Evolutionary conservation across 2,329 filamentous ascomycete species (phyloP).

Genomic region (Penicillium hordei): DNA sequence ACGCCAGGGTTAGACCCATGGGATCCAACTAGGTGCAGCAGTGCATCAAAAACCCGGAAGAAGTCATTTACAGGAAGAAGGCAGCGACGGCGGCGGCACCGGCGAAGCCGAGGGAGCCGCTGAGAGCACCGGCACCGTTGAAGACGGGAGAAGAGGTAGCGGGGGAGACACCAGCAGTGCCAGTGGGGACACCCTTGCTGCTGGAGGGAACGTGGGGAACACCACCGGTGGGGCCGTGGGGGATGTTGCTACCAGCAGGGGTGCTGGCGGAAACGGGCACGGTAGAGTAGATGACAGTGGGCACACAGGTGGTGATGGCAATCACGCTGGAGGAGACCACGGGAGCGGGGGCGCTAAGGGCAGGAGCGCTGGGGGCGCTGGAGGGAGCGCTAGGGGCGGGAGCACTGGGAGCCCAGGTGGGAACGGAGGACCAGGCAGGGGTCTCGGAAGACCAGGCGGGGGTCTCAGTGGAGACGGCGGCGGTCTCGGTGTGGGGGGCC

Average conservation of each 20-base stretch:
- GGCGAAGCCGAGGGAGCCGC: constrained; percentile 32
- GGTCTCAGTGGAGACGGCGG: constrained; percentile 11
- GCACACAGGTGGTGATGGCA: constrained; percentile 31
- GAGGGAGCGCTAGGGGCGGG: constrained; percentile 10
- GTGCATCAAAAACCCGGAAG: constrained; percentile 15
- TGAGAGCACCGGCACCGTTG: constrained; percentile 32
- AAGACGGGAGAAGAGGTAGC: constrained; percentile 22
- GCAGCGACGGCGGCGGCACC: constrained; percentile 32
- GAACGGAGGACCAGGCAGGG: constrained; percentile 14
- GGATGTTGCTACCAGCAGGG: constrained; percentile 16
- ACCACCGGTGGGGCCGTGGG: constrained; percentile 21
- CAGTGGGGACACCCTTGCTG: constrained; percentile 10
- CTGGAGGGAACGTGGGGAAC: constrained; percentile 22
- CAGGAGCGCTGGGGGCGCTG: constrained; percentile 5
- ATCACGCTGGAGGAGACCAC: constrained; percentile 16
- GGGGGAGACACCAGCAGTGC: constrained; percentile 6
- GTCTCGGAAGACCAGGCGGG: constrained; percentile 10
- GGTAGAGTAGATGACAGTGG: constrained; percentile 32
- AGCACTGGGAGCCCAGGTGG: constrained; percentile 11
- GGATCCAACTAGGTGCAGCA: constrained; percentile 8
- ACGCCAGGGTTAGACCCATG: neutral
- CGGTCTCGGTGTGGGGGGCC: constrained; percentile 10
- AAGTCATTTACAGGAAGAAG: constrained; percentile 34
- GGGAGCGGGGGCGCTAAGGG: constrained; percentile 16
- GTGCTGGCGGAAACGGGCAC: constrained; percentile 18